Base-by-base conservation (phyloP, 2,329 filamentous ascomycete species). In the Cordyceps javanica region DNA sequence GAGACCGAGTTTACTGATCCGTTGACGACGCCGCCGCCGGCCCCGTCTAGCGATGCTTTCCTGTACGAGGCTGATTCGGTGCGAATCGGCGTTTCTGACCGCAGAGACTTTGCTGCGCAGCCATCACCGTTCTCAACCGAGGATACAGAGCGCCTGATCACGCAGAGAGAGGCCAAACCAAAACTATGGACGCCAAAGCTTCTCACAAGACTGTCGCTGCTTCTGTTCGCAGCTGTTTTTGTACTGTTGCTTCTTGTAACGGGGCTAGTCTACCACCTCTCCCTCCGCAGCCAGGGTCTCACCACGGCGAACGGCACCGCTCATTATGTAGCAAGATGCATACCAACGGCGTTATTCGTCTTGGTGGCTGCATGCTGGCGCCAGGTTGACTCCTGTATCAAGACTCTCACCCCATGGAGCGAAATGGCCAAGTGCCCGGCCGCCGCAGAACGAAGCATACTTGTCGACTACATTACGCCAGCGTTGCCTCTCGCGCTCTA, bases 401-500 rank as follows among this genome's bases (percentile, higher is more conserved):
- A 69, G 55, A 57, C 62, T 28, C 36, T 64, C 10, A 60, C 62
- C 36, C 66, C 69, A 2, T 71, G 69, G 69, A 60, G 60, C 14
- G 62, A 63, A 34, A 58, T 71, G 11, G 57, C 59, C n/a, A 50
- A 52, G 26, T 65, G 63, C 5, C 61, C 63, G 1, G 38, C 57
- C 3, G 21, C 54, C 2, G 55, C 61, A 6, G 49, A 61, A 16
- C 63, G 62, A 54, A 65, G 66, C 11, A 34, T 71, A 3, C 55
- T 67, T 2, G 58, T 69, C n/a, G 68, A 70, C 46, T 71, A 69
- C 49, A 54, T 68, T 2, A 69, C 69, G 2, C 67, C 68, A 68
- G 16, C 57, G 62, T 25, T 52, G 5, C 49, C 49, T 19, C 55
- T 60, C 1, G 63, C 61, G 23, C 60, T 70, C 5, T 69, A 55